phyloP scores from a whole-genome alignment of 2,329 filamentous ascomycete species.

The Calonectria honghensis region DNA sequence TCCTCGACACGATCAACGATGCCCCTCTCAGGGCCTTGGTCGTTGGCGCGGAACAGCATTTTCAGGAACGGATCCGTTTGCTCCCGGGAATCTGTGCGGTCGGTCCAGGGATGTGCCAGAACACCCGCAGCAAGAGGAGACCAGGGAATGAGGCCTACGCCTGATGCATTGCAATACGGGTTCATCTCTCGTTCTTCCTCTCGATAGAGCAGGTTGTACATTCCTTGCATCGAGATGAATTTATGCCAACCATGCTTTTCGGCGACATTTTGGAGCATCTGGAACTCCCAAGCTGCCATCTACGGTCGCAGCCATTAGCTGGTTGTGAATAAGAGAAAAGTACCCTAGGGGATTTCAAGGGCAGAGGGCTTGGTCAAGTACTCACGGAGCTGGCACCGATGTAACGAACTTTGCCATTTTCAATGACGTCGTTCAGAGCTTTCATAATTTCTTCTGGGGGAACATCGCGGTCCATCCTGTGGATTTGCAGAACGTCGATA shows the following conservation, averaged over 20 bases:
- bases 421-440: slow-evolving; percentile 25
- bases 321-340: neutral
- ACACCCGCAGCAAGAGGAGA: slow-evolving; percentile 45
- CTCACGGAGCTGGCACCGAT: slow-evolving; percentile 33
- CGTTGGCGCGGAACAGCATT: slow-evolving; percentile 66
- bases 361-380: neutral
- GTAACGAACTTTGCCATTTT: slow-evolving; percentile 25
- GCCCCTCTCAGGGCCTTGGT: slow-evolving; percentile 48
- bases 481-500: slow-evolving; percentile 34
- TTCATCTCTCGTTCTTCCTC: slow-evolving; percentile 74
- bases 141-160: slow-evolving; percentile 48
- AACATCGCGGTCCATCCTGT: slow-evolving; percentile 30
- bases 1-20: slow-evolving; percentile 66
- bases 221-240: slow-evolving; percentile 76
- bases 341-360: neutral
- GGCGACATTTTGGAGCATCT: slow-evolving; percentile 61
- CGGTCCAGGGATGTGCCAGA: slow-evolving; percentile 40
- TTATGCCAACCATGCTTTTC: slow-evolving; percentile 73
- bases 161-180: slow-evolving; percentile 52
- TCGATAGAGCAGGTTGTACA: slow-evolving; percentile 72
- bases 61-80: slow-evolving; percentile 56
- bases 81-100: slow-evolving; percentile 43
- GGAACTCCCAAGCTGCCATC: slow-evolving; percentile 35
- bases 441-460: slow-evolving; percentile 32
- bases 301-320: neutral